Conservation (phyloP, 345 rosid species). For the Brassica carinata region DNA sequence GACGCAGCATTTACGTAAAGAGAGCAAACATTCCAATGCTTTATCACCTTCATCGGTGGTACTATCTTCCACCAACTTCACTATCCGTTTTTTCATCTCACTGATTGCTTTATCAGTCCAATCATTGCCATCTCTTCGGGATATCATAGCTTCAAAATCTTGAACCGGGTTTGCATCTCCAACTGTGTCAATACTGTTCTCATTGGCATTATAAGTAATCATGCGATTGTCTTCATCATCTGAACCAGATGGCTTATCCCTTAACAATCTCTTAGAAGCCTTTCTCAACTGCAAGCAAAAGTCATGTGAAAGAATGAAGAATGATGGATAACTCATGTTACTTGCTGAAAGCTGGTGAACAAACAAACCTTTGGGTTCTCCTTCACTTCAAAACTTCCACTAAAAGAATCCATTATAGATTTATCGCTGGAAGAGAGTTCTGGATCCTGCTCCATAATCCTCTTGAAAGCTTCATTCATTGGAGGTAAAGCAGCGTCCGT, state of each 20-base stretch:
- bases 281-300: slow-evolving; percentile 65
- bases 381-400: slow-evolving; percentile 65
- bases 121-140: slow-evolving; percentile 71
- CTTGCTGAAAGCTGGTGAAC: background rate
- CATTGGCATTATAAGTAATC: slow-evolving; percentile 36
- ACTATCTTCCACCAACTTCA: slow-evolving; percentile 48
- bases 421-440: slow-evolving; percentile 57
- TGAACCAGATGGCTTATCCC: slow-evolving; percentile 68
- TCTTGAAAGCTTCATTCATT: slow-evolving; percentile 71
- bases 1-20: slow-evolving; percentile 86
- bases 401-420: slow-evolving; percentile 51
- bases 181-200: slow-evolving; percentile 47
- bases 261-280: slow-evolving; percentile 46
- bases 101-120: slow-evolving; percentile 67
- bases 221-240: slow-evolving; percentile 48
- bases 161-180: slow-evolving; percentile 67
- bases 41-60: slow-evolving; percentile 47
- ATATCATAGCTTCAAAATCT: slow-evolving; percentile 85
- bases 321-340: slow-evolving; percentile 3
- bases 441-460: slow-evolving; percentile 64
- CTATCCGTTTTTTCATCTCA: slow-evolving; percentile 61
- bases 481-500: slow-evolving; percentile 79
- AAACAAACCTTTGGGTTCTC: slow-evolving; percentile 75
- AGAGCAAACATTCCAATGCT: slow-evolving; percentile 62
- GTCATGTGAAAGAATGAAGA: slow-evolving; percentile 6